phyloP scores from a whole-genome alignment of 768 basidiomycete genomes.

The Mycena epipterygia region DNA sequence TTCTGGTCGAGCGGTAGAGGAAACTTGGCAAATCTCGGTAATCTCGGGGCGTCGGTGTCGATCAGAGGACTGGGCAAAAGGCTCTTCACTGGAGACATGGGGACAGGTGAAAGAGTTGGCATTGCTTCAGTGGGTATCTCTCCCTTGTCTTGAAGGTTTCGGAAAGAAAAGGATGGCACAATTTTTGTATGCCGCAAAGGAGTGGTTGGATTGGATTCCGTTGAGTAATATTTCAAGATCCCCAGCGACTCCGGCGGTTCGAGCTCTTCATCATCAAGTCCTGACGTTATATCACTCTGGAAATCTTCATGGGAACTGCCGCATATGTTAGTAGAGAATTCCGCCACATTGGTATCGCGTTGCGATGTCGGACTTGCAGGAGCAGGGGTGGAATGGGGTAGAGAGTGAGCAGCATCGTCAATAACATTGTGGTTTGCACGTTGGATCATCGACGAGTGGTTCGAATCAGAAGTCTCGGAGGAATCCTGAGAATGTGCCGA shows the following conservation, averaged over 20 bases:
- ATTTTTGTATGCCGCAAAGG: background rate
- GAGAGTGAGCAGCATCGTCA: background rate
- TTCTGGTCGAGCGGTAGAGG: background rate
- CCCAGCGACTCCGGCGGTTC: background rate
- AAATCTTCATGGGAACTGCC: background rate
- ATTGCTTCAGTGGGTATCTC: background rate
- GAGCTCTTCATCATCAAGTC: background rate
- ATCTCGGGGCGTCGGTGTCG: background rate
- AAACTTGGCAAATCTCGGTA: slow-evolving; percentile 17
- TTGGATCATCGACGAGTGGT: background rate
- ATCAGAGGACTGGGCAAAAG: background rate
- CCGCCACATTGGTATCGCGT: background rate
- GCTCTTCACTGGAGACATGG: background rate
- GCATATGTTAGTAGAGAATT: background rate
- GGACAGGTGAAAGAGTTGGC: background rate
- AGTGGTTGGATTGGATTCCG: slow-evolving; percentile 10
- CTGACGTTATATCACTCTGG: background rate
- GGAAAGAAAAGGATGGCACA: background rate
- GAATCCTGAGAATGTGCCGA: background rate
- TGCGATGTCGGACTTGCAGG: background rate
- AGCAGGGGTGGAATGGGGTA: background rate
- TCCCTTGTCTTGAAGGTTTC: background rate
- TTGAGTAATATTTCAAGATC: background rate
- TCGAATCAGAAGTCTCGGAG: background rate
- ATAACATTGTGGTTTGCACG: background rate